These are phyloP conservation scores for Edaphochlamys debaryana DNA, from an alignment of 139 green algal genomes.

Conservation along the genomic window DNA sequence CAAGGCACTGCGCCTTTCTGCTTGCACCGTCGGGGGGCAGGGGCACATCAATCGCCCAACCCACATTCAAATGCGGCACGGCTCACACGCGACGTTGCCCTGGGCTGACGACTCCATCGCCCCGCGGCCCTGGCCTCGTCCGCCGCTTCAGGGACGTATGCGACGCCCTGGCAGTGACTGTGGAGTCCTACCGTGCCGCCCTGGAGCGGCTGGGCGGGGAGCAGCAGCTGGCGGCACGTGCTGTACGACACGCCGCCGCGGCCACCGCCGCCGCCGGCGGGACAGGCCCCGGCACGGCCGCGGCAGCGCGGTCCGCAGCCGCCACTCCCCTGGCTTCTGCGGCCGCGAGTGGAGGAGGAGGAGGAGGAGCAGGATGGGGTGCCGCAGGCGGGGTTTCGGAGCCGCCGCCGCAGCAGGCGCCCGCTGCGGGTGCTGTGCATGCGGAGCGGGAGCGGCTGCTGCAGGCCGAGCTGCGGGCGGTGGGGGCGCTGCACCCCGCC, in stretches of 20 bases:
- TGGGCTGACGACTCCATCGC: no score
- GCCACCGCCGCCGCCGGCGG: neutral
- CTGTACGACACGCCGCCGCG: conserved; percentile 27
- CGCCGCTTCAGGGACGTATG: conserved; percentile 65
- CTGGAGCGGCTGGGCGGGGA: conserved; percentile 52
- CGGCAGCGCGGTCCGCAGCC: neutral
- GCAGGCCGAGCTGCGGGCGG: neutral
- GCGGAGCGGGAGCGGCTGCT: conserved; percentile 23
- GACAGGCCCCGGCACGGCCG: neutral
- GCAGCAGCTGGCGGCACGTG: neutral
- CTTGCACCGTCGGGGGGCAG: no score
- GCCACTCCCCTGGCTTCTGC: no score
- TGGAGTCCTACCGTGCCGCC: conserved; percentile 70
- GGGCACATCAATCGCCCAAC: no score
- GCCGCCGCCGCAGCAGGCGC: no score
- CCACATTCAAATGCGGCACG: no score
- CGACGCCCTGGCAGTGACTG: conserved; percentile 66
- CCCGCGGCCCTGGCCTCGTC: no score
- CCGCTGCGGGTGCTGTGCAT: neutral
- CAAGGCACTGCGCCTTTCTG: no score
- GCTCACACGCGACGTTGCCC: no score
- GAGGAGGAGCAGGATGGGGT: no score
- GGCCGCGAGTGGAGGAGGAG: no score
- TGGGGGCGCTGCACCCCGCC: conserved; percentile 70
- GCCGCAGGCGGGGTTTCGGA: no score